Percentiles rank a stretch among this genome's conserved stretches.
phyloP scores from a whole-genome alignment of 805 yeast genomes.

The Danielia reshetovae region DNA sequence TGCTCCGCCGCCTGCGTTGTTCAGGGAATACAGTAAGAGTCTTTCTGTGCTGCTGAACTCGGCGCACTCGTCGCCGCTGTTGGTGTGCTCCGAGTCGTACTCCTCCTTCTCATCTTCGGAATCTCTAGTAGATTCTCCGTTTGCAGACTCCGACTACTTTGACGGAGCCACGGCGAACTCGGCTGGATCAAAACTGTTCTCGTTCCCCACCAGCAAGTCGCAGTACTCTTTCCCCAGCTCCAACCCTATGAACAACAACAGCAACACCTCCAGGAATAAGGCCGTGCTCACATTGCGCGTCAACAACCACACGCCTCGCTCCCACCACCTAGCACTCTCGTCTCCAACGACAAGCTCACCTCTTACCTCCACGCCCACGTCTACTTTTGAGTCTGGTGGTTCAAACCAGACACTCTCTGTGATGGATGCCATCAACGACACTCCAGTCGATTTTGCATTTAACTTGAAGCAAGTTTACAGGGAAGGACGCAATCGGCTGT shows the following conservation, averaged over 20 bases:
- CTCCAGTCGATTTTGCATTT: constrained; percentile 35
- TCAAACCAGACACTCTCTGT: constrained; percentile 17
- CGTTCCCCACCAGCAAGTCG: constrained; percentile 3
- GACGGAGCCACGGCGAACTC: constrained; percentile 12
- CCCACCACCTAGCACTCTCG: constrained; percentile 12
- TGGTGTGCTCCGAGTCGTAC: constrained; percentile 24
- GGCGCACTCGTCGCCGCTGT: constrained; percentile 28
- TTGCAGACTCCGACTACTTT: constrained; percentile 24
- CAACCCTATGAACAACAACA: constrained; percentile 1
- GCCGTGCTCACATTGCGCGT: constrained; percentile 4
- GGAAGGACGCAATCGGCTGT: constrained; percentile 1
- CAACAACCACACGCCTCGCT: constrained; percentile 2
- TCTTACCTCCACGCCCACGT: constrained; percentile 26
- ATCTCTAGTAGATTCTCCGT: constrained; percentile 25
- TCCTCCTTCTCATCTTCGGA: constrained; percentile 27
- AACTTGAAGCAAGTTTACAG: constrained; percentile 13
- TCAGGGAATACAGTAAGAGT: constrained; percentile 15
- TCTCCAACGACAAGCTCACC: constrained; percentile 37
- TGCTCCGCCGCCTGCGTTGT: constrained; percentile 16
- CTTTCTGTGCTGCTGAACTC: constrained; percentile 18
- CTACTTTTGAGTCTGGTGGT: constrained; percentile 22
- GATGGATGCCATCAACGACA: constrained; percentile 38
- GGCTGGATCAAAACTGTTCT: constrained; percentile 1
- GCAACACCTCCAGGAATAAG: neutral
- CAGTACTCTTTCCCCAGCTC: no score